Evolutionary conservation across 305 asterid species (phyloP).

Genomic region (Ajuga reptans): DNA sequence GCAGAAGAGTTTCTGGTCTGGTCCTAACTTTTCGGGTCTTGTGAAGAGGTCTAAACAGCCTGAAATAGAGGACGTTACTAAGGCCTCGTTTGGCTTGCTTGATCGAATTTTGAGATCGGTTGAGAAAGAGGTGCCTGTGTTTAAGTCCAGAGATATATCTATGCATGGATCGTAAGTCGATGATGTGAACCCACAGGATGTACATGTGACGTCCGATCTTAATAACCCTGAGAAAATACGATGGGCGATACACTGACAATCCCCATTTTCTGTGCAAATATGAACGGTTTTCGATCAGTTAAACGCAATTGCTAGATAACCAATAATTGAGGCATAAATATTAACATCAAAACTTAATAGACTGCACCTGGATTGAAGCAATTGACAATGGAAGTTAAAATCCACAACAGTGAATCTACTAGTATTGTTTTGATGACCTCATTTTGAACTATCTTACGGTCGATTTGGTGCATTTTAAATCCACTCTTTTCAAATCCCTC

Average conservation of each 20-base stretch:
- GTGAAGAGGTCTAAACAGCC: slow-evolving; percentile 72
- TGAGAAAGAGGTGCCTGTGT: slow-evolving; percentile 14
- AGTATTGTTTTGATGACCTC: too few species aligned
- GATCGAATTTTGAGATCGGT: slow-evolving; percentile 26
- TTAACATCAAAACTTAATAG: neutral
- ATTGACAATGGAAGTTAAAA: too few species aligned
- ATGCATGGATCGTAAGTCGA: slow-evolving; percentile 66
- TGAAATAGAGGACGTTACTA: slow-evolving; percentile 30
- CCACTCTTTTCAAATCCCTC: neutral
- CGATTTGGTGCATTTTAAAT: too few species aligned
- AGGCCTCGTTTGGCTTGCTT: slow-evolving; percentile 36
- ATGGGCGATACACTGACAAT: slow-evolving; percentile 65
- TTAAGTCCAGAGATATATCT: slow-evolving; percentile 63
- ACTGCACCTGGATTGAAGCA: neutral
- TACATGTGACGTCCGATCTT: slow-evolving; percentile 71
- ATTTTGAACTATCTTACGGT: too few species aligned
- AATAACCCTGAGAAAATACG: slow-evolving; percentile 53
- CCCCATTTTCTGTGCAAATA: slow-evolving; percentile 46
- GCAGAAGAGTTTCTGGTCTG: slow-evolving; percentile 58
- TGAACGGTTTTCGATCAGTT: slow-evolving; percentile 25
- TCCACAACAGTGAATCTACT: too few species aligned
- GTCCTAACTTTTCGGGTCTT: slow-evolving; percentile 56
- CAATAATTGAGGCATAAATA: neutral
- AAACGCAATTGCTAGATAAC: too few species aligned
- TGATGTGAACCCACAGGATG: slow-evolving; percentile 66